A percentile compares a stretch with the other conserved stretches of the same genome.
Conservation (phyloP, 192 early-diverging fungal species). For the Cladochytrium replicatum region DNA sequence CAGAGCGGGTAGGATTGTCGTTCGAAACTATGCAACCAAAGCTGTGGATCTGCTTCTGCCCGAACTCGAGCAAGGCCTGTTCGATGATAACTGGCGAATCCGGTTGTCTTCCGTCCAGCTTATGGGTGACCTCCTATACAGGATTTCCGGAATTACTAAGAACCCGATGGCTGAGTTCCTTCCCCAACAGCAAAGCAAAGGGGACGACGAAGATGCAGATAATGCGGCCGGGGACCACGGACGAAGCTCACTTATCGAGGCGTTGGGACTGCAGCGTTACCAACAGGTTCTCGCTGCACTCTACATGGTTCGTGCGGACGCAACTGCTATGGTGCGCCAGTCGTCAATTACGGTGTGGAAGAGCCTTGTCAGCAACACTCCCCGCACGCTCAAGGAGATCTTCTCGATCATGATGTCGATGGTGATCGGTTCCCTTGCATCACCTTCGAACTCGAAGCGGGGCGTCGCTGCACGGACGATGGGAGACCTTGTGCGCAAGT, state of each 20-base stretch:
- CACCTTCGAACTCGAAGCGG: slow-evolving; percentile 66
- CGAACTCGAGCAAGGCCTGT: slow-evolving; percentile 79
- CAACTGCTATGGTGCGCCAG: slow-evolving; percentile 73
- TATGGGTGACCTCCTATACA: slow-evolving; percentile 87
- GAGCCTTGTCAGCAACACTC: slow-evolving; percentile 88
- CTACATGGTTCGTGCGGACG: slow-evolving; percentile 86
- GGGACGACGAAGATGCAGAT: slow-evolving; percentile 49
- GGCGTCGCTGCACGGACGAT: slow-evolving; percentile 82
- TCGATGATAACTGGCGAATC: slow-evolving; percentile 93
- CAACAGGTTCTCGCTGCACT: slow-evolving; percentile 76
- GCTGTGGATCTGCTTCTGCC: slow-evolving; percentile 88
- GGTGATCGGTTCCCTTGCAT: slow-evolving; percentile 71
- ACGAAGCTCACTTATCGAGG: slow-evolving; percentile 58
- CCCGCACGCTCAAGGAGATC: slow-evolving; percentile 92
- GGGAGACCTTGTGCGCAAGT: slow-evolving; percentile 86
- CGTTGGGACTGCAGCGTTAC: slow-evolving; percentile 80
- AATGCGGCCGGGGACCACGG: slow-evolving; percentile 47
- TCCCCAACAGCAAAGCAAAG: too few relatives aligned
- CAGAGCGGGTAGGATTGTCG: slow-evolving; percentile 86
- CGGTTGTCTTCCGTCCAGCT: slow-evolving; percentile 88
- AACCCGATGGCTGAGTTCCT: too few relatives aligned
- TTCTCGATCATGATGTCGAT: slow-evolving; percentile 84
- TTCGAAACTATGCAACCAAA: slow-evolving; percentile 77
- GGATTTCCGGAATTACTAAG: slow-evolving; percentile 76
- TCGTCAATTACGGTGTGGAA: slow-evolving; percentile 90